Percentiles rank a stretch among this genome's conserved stretches.
phyloP scores from a whole-genome alignment of 78 protist genomes.

The Parvularia atlantis region DNA sequence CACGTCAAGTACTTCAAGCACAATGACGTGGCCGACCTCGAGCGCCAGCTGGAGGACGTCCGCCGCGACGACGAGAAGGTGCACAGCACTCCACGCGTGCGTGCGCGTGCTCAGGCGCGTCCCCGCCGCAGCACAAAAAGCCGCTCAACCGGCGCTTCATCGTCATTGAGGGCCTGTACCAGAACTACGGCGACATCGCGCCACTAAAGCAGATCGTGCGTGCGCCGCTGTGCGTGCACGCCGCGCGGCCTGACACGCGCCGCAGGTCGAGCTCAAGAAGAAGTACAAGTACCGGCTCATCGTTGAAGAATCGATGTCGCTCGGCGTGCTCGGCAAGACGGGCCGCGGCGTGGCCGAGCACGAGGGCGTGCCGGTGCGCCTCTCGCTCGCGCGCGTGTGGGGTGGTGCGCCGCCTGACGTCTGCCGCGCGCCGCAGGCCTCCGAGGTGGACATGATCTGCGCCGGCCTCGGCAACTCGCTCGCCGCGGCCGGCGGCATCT shows the following conservation, averaged over 20 bases:
- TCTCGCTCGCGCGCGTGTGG: not conserved
- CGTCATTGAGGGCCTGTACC: slow-evolving; percentile 78
- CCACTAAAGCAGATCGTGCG: slow-evolving; percentile 38
- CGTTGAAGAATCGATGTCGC: slow-evolving; percentile 80
- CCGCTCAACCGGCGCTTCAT: slow-evolving; percentile 52
- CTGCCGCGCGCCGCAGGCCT: not conserved
- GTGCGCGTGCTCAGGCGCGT: not conserved
- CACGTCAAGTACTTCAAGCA: slow-evolving; percentile 41
- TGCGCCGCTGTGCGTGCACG: too few relatives aligned
- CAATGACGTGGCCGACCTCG: slow-evolving; percentile 59
- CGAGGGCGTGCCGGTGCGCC: slow-evolving; percentile 22
- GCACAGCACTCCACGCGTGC: not conserved
- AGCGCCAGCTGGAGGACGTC: slow-evolving; percentile 5
- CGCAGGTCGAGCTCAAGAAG: slow-evolving; percentile 49
- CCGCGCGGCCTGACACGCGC: not conserved
- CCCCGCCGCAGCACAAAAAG: not conserved
- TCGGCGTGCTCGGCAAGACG: slow-evolving; percentile 82
- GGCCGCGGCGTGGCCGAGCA: slow-evolving; percentile 87
- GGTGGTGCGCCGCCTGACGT: not conserved
- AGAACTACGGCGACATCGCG: slow-evolving; percentile 49
- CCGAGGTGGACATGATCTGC: slow-evolving; percentile 25
- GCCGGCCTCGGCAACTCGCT: slow-evolving; percentile 44
- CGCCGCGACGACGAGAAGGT: not conserved
- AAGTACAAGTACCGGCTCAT: slow-evolving; percentile 59
- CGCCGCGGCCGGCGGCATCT: slow-evolving; percentile 63